Evolutionary conservation across 371 early-diverging fungal species (phyloP), one percentile per base, ranked within the genome.

Genomic region (Coemansia sp.): DNA sequence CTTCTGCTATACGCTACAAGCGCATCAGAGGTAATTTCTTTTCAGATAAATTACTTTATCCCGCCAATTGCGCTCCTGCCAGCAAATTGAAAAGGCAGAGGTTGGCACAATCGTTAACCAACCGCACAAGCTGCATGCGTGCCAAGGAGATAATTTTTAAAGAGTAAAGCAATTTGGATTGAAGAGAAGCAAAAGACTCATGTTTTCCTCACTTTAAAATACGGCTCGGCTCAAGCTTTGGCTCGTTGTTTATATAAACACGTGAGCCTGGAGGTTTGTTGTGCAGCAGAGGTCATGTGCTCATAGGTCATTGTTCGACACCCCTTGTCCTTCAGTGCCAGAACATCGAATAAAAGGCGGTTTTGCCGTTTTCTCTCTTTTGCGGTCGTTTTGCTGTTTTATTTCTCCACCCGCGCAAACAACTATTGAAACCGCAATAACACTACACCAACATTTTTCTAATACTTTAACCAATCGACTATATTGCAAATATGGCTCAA

Each of bases 401-500:
- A 56, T 24, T 26, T 24, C 19, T 17, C 19, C 17, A 2, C n/a
- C 19, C 19, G 8, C n/a, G 7, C 49, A n/a, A 15, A 8, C 49
- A 48, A 3, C n/a, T 21, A 7, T 19, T n/a, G 17, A 48, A 48
- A n/a, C 49, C 49, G 17, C 49, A 5, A 7, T 17, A 32, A 32
- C 15, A 53, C 21, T 11, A 13, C 17, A 12, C 26, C 5, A 28
- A 15, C 21, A 28, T 32, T 7, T 15, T 9, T 9, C 19, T n/a
- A n/a, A 3, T 17, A 9, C 36, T 56, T 19, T 15, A 28, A 15
- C 29, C 6, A 54, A 7, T 2, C 12, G 15, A 54, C n/a, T 54
- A 24, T 17, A n/a, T 13, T 49, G 46, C 17, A 21, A 63, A 17
- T 13, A 63, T 63, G 64, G 48, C 61, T 29, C 51, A 61, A 23